Evolutionary conservation across 345 rosid species (phyloP).

Genomic region (Citrus glauca): DNA sequence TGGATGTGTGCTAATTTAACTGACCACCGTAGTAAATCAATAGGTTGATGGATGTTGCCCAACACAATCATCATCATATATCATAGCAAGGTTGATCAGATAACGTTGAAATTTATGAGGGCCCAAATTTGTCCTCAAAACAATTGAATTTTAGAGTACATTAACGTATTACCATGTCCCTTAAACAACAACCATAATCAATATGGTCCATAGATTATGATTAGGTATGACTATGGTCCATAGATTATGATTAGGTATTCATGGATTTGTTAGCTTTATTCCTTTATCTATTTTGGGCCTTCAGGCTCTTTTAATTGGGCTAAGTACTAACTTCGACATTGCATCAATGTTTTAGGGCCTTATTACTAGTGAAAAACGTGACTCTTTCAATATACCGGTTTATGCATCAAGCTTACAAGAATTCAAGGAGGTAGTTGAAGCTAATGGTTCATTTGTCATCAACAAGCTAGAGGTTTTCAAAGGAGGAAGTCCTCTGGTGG

Average conservation of each 20-base stretch:
- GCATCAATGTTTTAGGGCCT: conserved; percentile 42
- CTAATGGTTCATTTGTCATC: conserved; percentile 61
- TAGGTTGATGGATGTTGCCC: neutral
- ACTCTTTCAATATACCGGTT: conserved; percentile 85
- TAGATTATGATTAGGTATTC: conserved; percentile 11
- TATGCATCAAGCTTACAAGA: conserved; percentile 89
- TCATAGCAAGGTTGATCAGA: conserved; percentile 13
- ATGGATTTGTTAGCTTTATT: neutral
- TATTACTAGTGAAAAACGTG: conserved; percentile 65
- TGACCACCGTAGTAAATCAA: conserved; percentile 4
- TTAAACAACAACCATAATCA: conserved; percentile 16
- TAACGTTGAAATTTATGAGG: conserved; percentile 4
- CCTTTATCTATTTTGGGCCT: neutral
- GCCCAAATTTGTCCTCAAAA: neutral
- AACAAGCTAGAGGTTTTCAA: conserved; percentile 80
- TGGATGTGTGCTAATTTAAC: conserved; percentile 21
- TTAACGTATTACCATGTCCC: conserved; percentile 1
- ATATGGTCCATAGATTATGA: conserved; percentile 4
- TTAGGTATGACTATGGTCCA: conserved; percentile 11
- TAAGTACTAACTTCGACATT: too few species aligned
- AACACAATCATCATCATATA: conserved; percentile 18
- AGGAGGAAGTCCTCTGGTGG: conserved; percentile 94
- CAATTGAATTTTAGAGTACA: neutral
- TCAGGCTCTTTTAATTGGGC: neutral
- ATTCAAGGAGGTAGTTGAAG: conserved; percentile 77